phyloP scores from a whole-genome alignment of 2,329 filamentous ascomycete genomes.

The Paraphaeosphaeria sporulosa region DNA sequence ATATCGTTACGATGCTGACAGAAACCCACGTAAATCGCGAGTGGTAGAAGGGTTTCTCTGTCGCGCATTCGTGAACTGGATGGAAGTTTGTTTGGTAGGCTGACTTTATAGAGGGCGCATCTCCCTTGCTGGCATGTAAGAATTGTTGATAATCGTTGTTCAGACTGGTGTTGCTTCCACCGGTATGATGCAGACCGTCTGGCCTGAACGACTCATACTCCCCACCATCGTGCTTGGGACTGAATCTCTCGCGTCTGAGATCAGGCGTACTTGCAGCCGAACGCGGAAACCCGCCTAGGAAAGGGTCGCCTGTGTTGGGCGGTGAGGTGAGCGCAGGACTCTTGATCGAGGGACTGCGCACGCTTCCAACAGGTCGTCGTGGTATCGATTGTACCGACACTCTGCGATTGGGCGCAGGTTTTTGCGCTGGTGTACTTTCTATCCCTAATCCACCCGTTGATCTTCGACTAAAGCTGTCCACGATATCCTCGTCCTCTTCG shows the following conservation, averaged over 20 bases:
- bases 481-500: slow-evolving; percentile 44
- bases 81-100: slow-evolving; percentile 47
- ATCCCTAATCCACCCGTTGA: slow-evolving; percentile 47
- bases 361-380: slow-evolving; percentile 25
- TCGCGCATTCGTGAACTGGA: slow-evolving; percentile 47
- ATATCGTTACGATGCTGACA: slow-evolving; percentile 52
- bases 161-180: slow-evolving; percentile 27
- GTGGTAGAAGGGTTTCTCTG: slow-evolving; percentile 48
- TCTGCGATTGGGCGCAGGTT: slow-evolving; percentile 15
- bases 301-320: slow-evolving; percentile 38
- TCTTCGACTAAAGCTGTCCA: slow-evolving; percentile 28
- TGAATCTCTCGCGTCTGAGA: slow-evolving; percentile 40
- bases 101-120: slow-evolving; percentile 42
- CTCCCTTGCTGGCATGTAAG: slow-evolving; percentile 30
- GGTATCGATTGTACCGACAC: slow-evolving; percentile 36
- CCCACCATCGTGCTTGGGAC: slow-evolving; percentile 32
- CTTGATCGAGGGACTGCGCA: slow-evolving; percentile 28
- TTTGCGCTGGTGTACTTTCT: slow-evolving; percentile 21
- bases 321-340: slow-evolving; percentile 32
- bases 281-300: slow-evolving; percentile 36
- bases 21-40: slow-evolving; percentile 58
- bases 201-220: slow-evolving; percentile 40
- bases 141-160: slow-evolving; percentile 41
- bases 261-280: slow-evolving; percentile 43
- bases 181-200: slow-evolving; percentile 29